These are phyloP conservation scores for Emiliania huxleyi DNA, from an alignment of 78 protist species.

Conservation along the genomic window DNA sequence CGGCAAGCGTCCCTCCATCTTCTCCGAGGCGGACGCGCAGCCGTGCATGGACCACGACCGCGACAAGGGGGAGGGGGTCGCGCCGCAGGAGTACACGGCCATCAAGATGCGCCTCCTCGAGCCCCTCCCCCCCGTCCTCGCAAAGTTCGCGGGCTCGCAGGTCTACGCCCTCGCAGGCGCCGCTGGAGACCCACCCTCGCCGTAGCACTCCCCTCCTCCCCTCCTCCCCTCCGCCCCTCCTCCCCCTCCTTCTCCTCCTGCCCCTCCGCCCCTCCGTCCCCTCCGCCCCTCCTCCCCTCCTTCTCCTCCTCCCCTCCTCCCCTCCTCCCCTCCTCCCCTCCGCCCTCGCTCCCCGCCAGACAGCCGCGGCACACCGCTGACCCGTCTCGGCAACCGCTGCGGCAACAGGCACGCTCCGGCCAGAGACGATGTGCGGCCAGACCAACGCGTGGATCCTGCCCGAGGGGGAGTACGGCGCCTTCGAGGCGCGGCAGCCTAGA, in stretches of 20 bases:
- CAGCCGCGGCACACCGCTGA: too few species aligned
- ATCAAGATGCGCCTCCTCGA: slow-evolving; percentile 85
- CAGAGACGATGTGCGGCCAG: slow-evolving; percentile 98
- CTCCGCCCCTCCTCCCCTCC: too few species aligned
- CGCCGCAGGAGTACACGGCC: slow-evolving; percentile 93
- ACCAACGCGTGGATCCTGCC: slow-evolving; percentile 99
- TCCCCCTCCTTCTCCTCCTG: too few species aligned
- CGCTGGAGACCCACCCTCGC: too few species aligned
- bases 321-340: too few species aligned
- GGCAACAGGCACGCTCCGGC: slow-evolving; percentile 98
- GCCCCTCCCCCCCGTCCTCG: slow-evolving; percentile 66
- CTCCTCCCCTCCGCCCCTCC: too few species aligned
- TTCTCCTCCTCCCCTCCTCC: too few species aligned
- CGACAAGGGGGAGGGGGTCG: slow-evolving; percentile 93
- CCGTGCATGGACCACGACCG: slow-evolving; percentile 99
- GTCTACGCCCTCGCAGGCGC: background rate
- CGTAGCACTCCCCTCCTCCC: too few species aligned
- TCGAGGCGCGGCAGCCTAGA: slow-evolving; percentile 83
- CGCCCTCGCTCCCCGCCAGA: too few species aligned
- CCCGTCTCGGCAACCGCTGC: too few species aligned
- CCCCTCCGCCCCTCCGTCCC: too few species aligned
- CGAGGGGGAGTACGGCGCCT: slow-evolving; percentile 88
- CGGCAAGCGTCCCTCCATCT: slow-evolving; percentile 82
- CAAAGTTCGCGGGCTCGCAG: background rate
- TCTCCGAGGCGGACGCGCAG: slow-evolving; percentile 93